phyloP scores from a whole-genome alignment of 805 yeast species.

The Metschnikowia hibisci region DNA sequence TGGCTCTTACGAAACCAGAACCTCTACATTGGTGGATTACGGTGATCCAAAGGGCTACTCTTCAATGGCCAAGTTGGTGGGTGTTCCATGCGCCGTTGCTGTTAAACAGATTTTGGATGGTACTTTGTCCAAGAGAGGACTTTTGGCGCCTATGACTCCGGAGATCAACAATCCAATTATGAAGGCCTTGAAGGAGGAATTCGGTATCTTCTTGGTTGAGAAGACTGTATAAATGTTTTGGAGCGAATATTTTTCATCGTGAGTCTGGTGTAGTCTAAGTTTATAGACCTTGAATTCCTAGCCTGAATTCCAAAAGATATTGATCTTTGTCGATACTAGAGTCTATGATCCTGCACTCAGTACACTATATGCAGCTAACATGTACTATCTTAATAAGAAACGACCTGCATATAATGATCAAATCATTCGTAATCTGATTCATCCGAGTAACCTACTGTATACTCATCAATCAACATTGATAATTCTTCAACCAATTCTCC shows the following conservation, averaged over 20 bases:
- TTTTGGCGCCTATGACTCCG: constrained; percentile 89
- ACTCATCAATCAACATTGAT: constrained; percentile 41
- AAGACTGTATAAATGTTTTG: constrained; percentile 46
- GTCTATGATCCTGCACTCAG: too few relatives aligned
- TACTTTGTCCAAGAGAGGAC: constrained; percentile 70
- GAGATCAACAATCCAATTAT: constrained; percentile 88
- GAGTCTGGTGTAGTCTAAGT: too few relatives aligned
- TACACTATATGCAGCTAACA: too few relatives aligned
- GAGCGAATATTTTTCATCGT: too few relatives aligned
- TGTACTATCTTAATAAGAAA: too few relatives aligned
- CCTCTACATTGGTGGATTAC: constrained; percentile 91
- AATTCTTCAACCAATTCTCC: constrained; percentile 51
- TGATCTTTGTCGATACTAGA: too few relatives aligned
- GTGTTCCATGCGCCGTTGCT: constrained; percentile 98
- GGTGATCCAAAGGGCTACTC: constrained; percentile 88
- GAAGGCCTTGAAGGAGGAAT: constrained; percentile 85
- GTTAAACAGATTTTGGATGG: constrained; percentile 82
- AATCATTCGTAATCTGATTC: constrained; percentile 12
- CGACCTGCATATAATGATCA: background rate
- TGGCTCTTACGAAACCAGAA: constrained; percentile 85
- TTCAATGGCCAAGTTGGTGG: constrained; percentile 97
- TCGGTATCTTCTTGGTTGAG: constrained; percentile 83
- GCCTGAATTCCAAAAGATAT: too few relatives aligned
- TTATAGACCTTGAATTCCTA: too few relatives aligned
- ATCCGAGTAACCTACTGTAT: constrained; percentile 47